phyloP scores from a whole-genome alignment of 1,139 yeast genomes.

The Hyphopichia wangnamkhiaoensis region DNA sequence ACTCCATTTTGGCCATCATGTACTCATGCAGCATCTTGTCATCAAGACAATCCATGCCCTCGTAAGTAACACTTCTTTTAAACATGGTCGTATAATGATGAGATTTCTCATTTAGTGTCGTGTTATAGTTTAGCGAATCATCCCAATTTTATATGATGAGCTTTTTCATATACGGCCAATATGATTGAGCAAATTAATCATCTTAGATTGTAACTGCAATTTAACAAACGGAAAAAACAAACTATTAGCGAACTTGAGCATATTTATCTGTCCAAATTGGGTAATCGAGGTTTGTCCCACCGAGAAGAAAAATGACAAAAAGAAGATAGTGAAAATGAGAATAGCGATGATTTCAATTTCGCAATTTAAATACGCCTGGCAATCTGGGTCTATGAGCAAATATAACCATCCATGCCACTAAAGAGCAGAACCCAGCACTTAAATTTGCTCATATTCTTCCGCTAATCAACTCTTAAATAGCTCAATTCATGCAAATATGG shows the following conservation, averaged over 20 bases:
- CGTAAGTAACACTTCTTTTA: constrained; percentile 20
- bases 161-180: constrained; percentile 1
- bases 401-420: no score
- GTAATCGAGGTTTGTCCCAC: background rate
- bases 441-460: no score
- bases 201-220: background rate
- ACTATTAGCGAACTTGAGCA: constrained; percentile 4
- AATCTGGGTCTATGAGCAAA: no score
- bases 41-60: constrained; percentile 50
- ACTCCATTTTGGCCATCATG: constrained; percentile 19
- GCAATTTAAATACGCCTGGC: no score
- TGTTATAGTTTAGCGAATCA: background rate
- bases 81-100: background rate
- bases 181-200: constrained; percentile 5
- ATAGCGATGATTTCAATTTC: no score
- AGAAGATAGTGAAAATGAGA: no score
- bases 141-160: background rate
- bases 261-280: constrained; percentile 3
- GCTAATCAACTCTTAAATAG: no score
- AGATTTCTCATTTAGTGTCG: background rate
- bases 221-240: background rate
- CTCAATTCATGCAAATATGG: no score
- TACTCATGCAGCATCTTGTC: constrained; percentile 34
- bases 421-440: no score
- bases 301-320: background rate